These are phyloP conservation scores for Purpureocillium takamizusanense DNA, from an alignment of 2,329 filamentous ascomycete genomes.

Conservation along the genomic window DNA sequence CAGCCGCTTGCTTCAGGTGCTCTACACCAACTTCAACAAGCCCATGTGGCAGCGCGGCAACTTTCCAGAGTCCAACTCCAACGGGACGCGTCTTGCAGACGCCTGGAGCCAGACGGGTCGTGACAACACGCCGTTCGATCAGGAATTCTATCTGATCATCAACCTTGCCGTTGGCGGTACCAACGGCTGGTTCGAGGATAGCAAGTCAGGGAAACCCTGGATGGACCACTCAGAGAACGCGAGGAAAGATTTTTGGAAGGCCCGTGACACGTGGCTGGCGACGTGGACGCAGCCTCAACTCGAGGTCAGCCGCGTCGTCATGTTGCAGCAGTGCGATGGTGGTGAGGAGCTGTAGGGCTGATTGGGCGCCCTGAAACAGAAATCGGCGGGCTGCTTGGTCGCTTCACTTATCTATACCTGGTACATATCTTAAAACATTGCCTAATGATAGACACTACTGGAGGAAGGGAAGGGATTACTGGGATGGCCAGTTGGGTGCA, in stretches of 20 bases:
- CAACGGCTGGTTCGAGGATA: constrained; percentile 79
- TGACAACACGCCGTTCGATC: constrained; percentile 63
- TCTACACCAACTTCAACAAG: constrained; percentile 66
- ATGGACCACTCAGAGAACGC: constrained; percentile 58
- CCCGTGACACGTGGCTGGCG: constrained; percentile 54
- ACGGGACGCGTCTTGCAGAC: constrained; percentile 56
- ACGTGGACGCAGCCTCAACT: constrained; percentile 64
- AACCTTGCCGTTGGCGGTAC: constrained; percentile 69
- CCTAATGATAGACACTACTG: too few relatives aligned
- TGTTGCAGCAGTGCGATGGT: constrained; percentile 62
- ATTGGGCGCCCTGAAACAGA: background rate
- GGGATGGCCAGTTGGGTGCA: too few relatives aligned
- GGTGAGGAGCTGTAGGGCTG: constrained; percentile 37
- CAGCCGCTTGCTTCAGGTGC: constrained; percentile 67
- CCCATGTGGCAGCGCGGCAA: constrained; percentile 60
- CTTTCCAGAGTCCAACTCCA: constrained; percentile 55
- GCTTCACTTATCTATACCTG: too few relatives aligned
- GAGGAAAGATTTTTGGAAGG: constrained; percentile 68
- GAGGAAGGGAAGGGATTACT: too few relatives aligned
- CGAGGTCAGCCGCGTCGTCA: constrained; percentile 60
- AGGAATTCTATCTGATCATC: constrained; percentile 66
- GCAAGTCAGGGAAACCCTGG: constrained; percentile 67
- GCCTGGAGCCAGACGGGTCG: constrained; percentile 55
- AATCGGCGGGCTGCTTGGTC: background rate
- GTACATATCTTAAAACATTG: too few relatives aligned